Evolutionary conservation across 1,139 yeast species (phyloP).

Genomic region (Meyerozyma elateridarum): DNA sequence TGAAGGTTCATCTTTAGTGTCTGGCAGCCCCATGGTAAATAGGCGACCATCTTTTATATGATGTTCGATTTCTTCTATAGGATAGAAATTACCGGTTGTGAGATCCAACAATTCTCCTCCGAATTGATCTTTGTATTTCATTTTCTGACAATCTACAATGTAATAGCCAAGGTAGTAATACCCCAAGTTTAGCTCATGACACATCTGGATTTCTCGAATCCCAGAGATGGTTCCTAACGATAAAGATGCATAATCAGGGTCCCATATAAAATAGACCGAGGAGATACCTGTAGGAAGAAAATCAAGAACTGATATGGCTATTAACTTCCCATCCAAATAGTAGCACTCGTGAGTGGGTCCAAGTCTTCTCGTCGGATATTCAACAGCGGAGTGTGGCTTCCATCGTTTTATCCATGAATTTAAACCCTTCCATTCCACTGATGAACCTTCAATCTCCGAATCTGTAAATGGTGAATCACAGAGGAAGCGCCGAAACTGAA

Average conservation of each 20-base stretch:
- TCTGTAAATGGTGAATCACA: slow-evolving; percentile 61
- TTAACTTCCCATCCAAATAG: slow-evolving; percentile 54
- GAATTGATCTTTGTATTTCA: slow-evolving; percentile 76
- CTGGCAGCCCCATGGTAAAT: slow-evolving; percentile 27
- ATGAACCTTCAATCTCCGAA: slow-evolving; percentile 21
- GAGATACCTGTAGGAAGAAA: slow-evolving; percentile 73
- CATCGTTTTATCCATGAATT: slow-evolving; percentile 27
- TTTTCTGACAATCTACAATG: slow-evolving; percentile 73
- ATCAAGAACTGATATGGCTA: slow-evolving; percentile 78
- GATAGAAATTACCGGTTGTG: slow-evolving; percentile 40
- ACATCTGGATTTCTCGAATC: slow-evolving; percentile 60
- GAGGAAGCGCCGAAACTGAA: slow-evolving; percentile 58
- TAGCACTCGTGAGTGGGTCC: slow-evolving; percentile 77
- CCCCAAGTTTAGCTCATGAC: slow-evolving; percentile 34
- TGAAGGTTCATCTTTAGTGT: not conserved
- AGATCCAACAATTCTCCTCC: slow-evolving; percentile 69
- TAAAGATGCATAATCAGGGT: slow-evolving; percentile 67
- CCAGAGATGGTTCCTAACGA: slow-evolving; percentile 80
- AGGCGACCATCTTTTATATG: slow-evolving; percentile 37
- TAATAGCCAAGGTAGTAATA: slow-evolving; percentile 75
- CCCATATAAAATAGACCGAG: slow-evolving; percentile 86
- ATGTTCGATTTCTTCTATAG: slow-evolving; percentile 31
- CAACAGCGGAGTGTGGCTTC: slow-evolving; percentile 6
- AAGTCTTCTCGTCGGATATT: slow-evolving; percentile 15
- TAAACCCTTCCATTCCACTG: slow-evolving; percentile 25